Evolutionary conservation across 1,284 basidiomycete species (phyloP).

Genomic region (Ganoderma multipileum): DNA sequence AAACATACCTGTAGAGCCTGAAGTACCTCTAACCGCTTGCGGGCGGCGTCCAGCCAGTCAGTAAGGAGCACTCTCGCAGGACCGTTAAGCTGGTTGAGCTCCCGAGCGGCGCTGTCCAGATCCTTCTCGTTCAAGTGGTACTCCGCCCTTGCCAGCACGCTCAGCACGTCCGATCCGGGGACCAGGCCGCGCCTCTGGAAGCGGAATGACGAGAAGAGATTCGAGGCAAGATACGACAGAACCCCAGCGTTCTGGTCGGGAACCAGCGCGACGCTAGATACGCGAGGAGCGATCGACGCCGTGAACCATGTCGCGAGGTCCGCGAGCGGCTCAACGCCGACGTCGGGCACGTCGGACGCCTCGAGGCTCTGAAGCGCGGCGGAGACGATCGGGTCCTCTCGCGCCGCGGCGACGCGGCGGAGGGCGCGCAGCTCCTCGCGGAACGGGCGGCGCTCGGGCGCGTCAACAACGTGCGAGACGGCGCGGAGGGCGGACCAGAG

Average conservation of each 20-base stretch:
- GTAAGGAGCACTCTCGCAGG: constrained; percentile 84
- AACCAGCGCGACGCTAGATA: constrained; percentile 89
- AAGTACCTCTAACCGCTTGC: constrained; percentile 89
- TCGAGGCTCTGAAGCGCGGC: constrained; percentile 81
- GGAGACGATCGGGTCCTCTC: constrained; percentile 72
- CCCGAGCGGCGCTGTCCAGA: constrained; percentile 88
- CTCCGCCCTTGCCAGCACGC: constrained; percentile 90
- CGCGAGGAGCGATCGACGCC: constrained; percentile 83
- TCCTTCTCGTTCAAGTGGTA: constrained; percentile 92
- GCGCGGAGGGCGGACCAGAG: constrained; percentile 82
- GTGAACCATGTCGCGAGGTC: constrained; percentile 92
- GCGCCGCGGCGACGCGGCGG: constrained; percentile 73
- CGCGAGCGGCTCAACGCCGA: constrained; percentile 91
- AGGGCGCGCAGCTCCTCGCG: constrained; percentile 89
- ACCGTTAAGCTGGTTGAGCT: constrained; percentile 90
- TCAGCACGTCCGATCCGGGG: constrained; percentile 85
- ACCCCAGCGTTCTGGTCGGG: constrained; percentile 90
- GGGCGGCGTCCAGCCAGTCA: constrained; percentile 94
- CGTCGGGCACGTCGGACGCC: constrained; percentile 75
- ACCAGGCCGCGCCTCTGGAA: constrained; percentile 83
- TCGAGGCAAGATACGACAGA: constrained; percentile 86
- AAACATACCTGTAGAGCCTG: constrained; percentile 86
- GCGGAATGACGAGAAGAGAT: constrained; percentile 76
- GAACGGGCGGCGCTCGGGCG: constrained; percentile 78
- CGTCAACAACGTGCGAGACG: constrained; percentile 59